A percentile compares a stretch with the other conserved stretches of the same genome.
These are phyloP conservation scores for Durio zibethinus DNA, from an alignment of 345 rosid species.

Conservation along the genomic window DNA sequence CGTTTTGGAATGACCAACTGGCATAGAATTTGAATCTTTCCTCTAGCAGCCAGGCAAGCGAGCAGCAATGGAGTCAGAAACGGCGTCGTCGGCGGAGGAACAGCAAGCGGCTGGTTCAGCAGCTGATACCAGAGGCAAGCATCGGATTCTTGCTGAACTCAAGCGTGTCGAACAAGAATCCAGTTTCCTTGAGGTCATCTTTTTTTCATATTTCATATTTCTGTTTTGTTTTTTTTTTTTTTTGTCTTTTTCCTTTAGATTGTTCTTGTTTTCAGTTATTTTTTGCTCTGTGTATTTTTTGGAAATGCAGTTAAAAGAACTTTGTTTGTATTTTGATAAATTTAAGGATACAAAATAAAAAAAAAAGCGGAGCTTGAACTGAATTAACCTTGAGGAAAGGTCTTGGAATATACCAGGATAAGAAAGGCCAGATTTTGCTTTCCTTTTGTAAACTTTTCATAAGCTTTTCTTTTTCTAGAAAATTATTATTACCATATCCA, in stretches of 20 bases:
- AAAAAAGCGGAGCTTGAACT: not conserved
- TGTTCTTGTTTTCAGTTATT: slow-evolving; percentile 3
- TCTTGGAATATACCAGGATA: not conserved
- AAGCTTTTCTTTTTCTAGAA: not conserved
- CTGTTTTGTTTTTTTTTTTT: not conserved
- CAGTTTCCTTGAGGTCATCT: slow-evolving; percentile 50
- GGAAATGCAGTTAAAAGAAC: not conserved
- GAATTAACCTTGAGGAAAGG: not conserved
- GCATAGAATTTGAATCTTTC: slow-evolving; percentile 2
- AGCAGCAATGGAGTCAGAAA: slow-evolving; percentile 37
- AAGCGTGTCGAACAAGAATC: slow-evolving; percentile 72
- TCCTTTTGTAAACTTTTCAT: slow-evolving; percentile 1
- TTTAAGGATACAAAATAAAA: not conserved
- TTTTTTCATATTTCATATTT: not conserved
- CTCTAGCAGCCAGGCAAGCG: not conserved
- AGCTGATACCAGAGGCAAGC: slow-evolving; percentile 60
- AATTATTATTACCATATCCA: not conserved
- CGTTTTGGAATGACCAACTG: slow-evolving; percentile 13
- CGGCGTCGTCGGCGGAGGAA: slow-evolving; percentile 38
- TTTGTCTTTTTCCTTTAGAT: not conserved
- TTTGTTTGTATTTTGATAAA: not conserved
- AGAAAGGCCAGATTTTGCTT: not conserved
- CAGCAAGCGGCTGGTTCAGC: slow-evolving; percentile 26
- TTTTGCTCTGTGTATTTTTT: not conserved
- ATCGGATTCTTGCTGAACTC: slow-evolving; percentile 71